Conservation (phyloP, 2,329 filamentous ascomycete genomes). For the Colletotrichum cuscutae region DNA sequence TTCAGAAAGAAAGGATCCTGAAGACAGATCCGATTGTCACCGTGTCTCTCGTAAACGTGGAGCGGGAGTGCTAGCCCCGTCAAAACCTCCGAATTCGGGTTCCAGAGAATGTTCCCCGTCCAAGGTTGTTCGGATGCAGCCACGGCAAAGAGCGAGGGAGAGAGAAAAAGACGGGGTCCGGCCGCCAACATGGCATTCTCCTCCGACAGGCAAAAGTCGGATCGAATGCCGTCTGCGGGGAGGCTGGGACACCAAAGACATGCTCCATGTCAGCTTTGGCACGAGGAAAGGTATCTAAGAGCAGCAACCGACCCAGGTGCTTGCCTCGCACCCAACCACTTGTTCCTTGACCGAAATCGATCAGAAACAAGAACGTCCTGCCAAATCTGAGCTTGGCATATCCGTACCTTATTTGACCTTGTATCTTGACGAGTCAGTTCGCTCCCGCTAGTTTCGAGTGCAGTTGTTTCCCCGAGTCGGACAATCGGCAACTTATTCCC, state of each 20-base stretch:
- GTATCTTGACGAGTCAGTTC: conserved; percentile 8
- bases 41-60: conserved; percentile 9
- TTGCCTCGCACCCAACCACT: not conserved
- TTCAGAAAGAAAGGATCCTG: not conserved
- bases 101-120: not conserved
- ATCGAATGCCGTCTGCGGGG: not conserved
- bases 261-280: not conserved
- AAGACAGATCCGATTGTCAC: not conserved
- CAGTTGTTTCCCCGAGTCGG: not conserved
- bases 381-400: not conserved
- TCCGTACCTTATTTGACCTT: not conserved
- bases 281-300: not conserved
- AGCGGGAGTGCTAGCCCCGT: not conserved
- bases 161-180: not conserved
- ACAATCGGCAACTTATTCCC: conserved; percentile 7
- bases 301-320: too few species aligned
- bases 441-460: conserved; percentile 29
- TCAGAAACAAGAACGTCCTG: not conserved
- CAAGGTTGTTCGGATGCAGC: conserved; percentile 14
- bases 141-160: not conserved
- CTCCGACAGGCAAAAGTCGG: not conserved
- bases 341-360: conserved; percentile 3
- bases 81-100: conserved; percentile 23
- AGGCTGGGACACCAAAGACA: not conserved
- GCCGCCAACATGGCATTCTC: not conserved